Percentiles rank a stretch among this genome's conserved stretches.
These are phyloP conservation scores for Echium plantagineum DNA, from an alignment of 257 asterid genomes.

Conservation along the genomic window DNA sequence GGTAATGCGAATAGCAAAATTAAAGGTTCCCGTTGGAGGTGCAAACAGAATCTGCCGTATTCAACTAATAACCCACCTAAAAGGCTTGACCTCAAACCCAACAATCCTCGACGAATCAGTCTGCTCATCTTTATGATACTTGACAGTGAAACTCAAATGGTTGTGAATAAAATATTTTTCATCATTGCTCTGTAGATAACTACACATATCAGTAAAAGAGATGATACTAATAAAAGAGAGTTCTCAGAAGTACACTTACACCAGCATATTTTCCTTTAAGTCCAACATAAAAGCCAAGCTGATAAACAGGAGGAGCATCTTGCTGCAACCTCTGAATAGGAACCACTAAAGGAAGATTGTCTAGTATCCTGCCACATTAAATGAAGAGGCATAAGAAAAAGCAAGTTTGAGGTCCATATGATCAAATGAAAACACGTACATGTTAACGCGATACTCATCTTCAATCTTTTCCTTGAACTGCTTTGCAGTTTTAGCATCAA, in stretches of 20 bases:
- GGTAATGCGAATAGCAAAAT: background rate
- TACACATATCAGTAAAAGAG: slow-evolving; percentile 8
- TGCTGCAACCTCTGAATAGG: slow-evolving; percentile 48
- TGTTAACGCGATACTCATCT: slow-evolving; percentile 62
- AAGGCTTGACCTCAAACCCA: slow-evolving; percentile 70
- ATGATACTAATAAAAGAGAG: slow-evolving; percentile 1
- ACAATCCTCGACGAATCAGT: slow-evolving; percentile 62
- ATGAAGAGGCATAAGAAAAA: slow-evolving; percentile 3
- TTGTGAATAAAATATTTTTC: slow-evolving; percentile 56
- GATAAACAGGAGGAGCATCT: slow-evolving; percentile 52
- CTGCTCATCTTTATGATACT: slow-evolving; percentile 56
- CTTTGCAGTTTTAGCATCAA: slow-evolving; percentile 51
- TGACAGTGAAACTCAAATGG: slow-evolving; percentile 62
- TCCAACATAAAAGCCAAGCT: slow-evolving; percentile 61
- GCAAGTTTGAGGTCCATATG: background rate
- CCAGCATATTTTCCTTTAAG: slow-evolving; percentile 65
- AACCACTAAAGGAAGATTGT: slow-evolving; percentile 74
- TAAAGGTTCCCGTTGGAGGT: background rate
- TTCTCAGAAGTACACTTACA: slow-evolving; percentile 27
- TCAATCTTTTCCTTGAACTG: slow-evolving; percentile 48
- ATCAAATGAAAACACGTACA: slow-evolving; percentile 20
- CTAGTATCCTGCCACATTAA: slow-evolving; percentile 46
- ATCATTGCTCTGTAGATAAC: slow-evolving; percentile 52
- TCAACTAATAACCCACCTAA: slow-evolving; percentile 30
- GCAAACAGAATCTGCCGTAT: slow-evolving; percentile 1